Evolutionary conservation across 2,329 filamentous ascomycete genomes (phyloP).

Genomic region (Ophiostoma himal-ulmi): DNA sequence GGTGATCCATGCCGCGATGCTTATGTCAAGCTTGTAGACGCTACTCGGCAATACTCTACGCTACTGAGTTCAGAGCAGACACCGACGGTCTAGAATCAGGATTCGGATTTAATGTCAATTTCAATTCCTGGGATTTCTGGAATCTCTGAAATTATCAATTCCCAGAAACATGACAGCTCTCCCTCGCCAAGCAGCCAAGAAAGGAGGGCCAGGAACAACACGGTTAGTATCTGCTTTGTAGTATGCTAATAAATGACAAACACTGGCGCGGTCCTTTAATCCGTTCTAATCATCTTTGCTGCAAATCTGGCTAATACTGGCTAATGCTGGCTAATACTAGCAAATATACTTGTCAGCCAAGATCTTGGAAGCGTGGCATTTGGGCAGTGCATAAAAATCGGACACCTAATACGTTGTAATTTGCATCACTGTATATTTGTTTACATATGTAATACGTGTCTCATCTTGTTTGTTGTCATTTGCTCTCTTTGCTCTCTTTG

Average conservation of each 20-base stretch:
- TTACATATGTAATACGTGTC: background rate
- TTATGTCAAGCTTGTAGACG: background rate
- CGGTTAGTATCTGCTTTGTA: background rate
- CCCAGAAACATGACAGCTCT: background rate
- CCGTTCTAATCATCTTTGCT: background rate
- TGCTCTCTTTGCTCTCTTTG: background rate
- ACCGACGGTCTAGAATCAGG: background rate
- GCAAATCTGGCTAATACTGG: background rate
- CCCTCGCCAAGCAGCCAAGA: constrained; percentile 7
- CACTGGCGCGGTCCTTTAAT: constrained; percentile 9
- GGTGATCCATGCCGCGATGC: background rate
- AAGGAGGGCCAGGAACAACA: constrained; percentile 3
- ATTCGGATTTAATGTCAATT: background rate
- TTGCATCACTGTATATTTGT: background rate
- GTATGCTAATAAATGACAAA: background rate
- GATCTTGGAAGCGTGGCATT: constrained; percentile 23
- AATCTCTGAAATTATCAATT: no score
- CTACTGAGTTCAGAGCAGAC: background rate
- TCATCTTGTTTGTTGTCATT: background rate
- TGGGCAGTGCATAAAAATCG: constrained; percentile 20
- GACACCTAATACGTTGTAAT: background rate
- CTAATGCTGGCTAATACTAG: no score
- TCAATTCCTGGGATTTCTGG: no score
- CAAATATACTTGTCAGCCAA: constrained; percentile 15
- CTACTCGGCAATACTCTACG: no score